Base-by-base conservation (phyloP, 768 basidiomycete genomes). In the Dendrothele bispora region DNA sequence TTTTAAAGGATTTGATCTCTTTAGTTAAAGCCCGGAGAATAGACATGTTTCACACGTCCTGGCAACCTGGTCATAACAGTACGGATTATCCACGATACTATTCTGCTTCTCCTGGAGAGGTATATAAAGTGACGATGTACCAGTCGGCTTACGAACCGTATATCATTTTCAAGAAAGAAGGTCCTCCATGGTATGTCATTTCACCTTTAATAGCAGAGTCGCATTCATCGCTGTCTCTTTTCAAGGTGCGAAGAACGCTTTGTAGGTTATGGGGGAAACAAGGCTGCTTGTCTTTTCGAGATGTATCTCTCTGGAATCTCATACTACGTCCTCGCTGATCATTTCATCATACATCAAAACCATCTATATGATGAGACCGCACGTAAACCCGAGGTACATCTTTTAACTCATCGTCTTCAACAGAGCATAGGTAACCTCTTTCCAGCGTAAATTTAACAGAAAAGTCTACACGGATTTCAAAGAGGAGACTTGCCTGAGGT, bases 81-180 rank as follows among this genome's bases (percentile, higher is more conserved):
- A 89, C 87, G 0, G 84, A 95, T 59, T 93, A 93, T 62, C 67
- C 73, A 14, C 73, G 73, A 39, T 93, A 82, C 66, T 82, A 84
- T 63, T 52, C 70, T 17, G 73, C 88, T 20, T 51, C 73, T 49
- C 72, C 82, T 0, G 85, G 85, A 28, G 79, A 81, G 48, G 73
- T 91, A 2, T 94, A 94, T 68, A 79, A 79, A 55, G 88, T 91
- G 12, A 80, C 77, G 14, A 72, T 73, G 43, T 94, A 93, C 63
- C 88, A 91, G 51, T 75, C 89, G 28, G 82, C 86, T 3, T 95
- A 95, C 60, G 92, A 95, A 58, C 92, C 92, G 14, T 95, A 94
- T 58, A 77, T 92, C 35, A 82, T 95, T 39, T 86, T 89, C 60
- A 86, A 79, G 66, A 88, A 84, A 53, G 76, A 88, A 54, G 80